Evolutionary conservation across 78 protist species (phyloP).

Genomic region (Salpingoeca rosetta): DNA sequence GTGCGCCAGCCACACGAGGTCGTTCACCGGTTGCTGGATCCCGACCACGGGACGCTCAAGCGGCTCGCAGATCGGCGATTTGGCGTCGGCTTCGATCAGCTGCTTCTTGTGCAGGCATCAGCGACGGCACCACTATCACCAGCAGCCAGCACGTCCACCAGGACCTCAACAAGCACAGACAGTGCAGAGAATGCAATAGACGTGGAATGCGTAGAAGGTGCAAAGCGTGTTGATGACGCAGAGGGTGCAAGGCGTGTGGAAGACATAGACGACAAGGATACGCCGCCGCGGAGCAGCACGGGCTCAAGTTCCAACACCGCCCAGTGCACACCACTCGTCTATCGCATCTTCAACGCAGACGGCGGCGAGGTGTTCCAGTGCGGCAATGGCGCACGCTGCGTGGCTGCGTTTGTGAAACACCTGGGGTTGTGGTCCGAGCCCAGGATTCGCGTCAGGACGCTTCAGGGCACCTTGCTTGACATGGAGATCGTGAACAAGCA

Average conservation of each 20-base stretch:
- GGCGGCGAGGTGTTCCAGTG: slow-evolving; percentile 35
- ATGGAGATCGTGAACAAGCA: no score
- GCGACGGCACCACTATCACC: no score
- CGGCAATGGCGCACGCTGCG: slow-evolving; percentile 51
- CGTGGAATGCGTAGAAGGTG: no score
- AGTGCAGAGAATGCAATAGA: no score
- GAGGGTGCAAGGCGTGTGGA: no score
- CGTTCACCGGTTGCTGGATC: slow-evolving; percentile 1
- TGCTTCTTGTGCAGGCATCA: slow-evolving; percentile 17
- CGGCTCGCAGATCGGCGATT: slow-evolving; percentile 21
- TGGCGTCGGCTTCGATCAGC: slow-evolving; percentile 47
- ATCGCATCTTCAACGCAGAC: slow-evolving; percentile 27
- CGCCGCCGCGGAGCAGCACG: no score
- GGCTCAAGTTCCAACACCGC: slow-evolving; percentile 5
- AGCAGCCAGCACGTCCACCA: no score
- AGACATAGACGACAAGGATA: no score
- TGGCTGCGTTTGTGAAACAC: slow-evolving; percentile 40
- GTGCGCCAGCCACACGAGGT: slow-evolving; percentile 4
- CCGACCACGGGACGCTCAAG: not conserved
- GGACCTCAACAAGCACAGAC: no score
- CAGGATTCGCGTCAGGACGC: slow-evolving; percentile 10
- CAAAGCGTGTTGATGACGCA: no score
- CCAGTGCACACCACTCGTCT: slow-evolving; percentile 30
- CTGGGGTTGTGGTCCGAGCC: slow-evolving; percentile 18
- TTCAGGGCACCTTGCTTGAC: no score